These are phyloP conservation scores for Nitzschia sp. DNA, from an alignment of 108 stramenopile species.

Conservation along the genomic window DNA sequence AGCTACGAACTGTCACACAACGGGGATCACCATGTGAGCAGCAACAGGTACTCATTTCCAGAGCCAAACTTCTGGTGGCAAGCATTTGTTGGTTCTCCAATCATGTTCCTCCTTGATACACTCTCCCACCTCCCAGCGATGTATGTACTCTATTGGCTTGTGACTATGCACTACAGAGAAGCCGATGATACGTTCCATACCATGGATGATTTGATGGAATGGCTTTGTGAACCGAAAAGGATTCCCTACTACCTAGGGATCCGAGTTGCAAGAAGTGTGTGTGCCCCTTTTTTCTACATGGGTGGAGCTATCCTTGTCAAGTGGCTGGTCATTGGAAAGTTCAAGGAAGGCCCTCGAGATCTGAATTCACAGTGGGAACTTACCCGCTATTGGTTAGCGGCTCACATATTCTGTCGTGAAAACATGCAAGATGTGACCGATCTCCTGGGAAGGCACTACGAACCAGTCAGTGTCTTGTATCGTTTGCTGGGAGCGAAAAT, in stretches of 20 bases:
- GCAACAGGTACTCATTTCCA: constrained; percentile 45
- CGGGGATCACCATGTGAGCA: constrained; percentile 19
- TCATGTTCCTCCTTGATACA: constrained; percentile 38
- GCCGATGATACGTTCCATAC: constrained; percentile 30
- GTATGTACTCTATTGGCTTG: constrained; percentile 38
- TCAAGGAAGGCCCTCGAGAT: constrained; percentile 49
- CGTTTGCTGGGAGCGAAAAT: constrained; percentile 62
- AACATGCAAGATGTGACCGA: constrained; percentile 49
- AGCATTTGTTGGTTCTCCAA: constrained; percentile 32
- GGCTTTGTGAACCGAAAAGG: constrained; percentile 52
- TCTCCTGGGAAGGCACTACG: constrained; percentile 60
- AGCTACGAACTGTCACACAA: constrained; percentile 45
- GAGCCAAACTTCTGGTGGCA: constrained; percentile 33
- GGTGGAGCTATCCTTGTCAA: constrained; percentile 50
- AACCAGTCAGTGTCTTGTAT: constrained; percentile 47
- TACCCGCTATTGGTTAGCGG: constrained; percentile 44
- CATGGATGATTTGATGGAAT: constrained; percentile 46
- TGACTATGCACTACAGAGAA: constrained; percentile 26
- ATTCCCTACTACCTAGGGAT: constrained; percentile 63
- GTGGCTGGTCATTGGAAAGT: constrained; percentile 54
- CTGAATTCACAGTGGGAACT: constrained; percentile 42
- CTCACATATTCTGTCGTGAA: constrained; percentile 40
- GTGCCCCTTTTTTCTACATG: constrained; percentile 54
- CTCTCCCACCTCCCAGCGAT: constrained; percentile 50
- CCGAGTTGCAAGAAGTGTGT: constrained; percentile 33